Evolutionary conservation across 768 basidiomycete species (phyloP).

Genomic region (Collybia mongolica): DNA sequence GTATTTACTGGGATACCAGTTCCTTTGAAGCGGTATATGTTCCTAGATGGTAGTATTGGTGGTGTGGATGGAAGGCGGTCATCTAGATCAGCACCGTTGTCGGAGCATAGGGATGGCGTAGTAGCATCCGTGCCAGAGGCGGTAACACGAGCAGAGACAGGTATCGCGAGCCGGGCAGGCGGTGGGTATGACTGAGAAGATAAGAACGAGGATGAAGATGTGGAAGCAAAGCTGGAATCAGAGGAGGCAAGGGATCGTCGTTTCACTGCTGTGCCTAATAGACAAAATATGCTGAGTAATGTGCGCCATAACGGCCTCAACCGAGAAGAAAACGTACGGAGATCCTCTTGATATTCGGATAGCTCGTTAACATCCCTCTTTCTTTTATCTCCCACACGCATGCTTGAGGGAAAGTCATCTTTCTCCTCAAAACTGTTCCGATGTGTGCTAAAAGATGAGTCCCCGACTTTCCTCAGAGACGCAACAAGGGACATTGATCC

Average conservation of each 20-base stretch:
- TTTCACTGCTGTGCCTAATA: constrained; percentile 27
- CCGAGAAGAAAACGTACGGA: constrained; percentile 32
- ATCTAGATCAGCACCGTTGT: constrained; percentile 55
- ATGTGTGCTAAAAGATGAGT: not conserved
- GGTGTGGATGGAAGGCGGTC: constrained; percentile 56
- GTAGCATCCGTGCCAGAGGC: constrained; percentile 33
- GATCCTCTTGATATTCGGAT: constrained; percentile 23
- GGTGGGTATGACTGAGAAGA: constrained; percentile 19
- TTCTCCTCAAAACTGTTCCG: not conserved
- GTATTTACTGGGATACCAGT: constrained; percentile 15
- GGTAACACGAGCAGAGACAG: constrained; percentile 17
- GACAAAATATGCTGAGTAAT: constrained; percentile 1
- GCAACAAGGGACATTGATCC: not conserved
- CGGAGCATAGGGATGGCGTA: constrained; percentile 76
- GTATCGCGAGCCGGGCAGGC: constrained; percentile 7
- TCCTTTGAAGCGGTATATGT: constrained; percentile 14
- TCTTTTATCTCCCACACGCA: constrained; percentile 27
- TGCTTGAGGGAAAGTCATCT: not conserved
- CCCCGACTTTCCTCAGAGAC: not conserved
- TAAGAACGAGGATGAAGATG: constrained; percentile 16
- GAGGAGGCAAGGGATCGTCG: constrained; percentile 33
- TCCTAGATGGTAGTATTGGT: constrained; percentile 26
- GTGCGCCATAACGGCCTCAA: not conserved
- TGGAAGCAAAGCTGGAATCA: constrained; percentile 23
- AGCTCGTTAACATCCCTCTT: constrained; percentile 30